Evolutionary conservation across 2,329 filamentous ascomycete species (phyloP), one percentile per base, ranked within the genome.

Genomic region (Penicillium palitans): DNA sequence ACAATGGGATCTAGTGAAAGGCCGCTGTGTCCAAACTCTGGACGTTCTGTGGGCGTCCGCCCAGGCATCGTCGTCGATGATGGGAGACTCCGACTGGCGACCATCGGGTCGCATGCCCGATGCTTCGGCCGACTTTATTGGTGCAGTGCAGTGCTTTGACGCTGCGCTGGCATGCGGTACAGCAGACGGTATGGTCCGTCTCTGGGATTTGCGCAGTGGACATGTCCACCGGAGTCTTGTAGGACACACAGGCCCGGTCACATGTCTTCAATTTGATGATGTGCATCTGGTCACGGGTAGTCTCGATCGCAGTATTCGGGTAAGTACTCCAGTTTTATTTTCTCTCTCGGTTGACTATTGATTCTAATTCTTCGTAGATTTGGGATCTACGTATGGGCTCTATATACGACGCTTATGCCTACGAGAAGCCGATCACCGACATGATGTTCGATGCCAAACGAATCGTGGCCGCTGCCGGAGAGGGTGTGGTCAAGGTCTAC

Each of bases 41-140:
- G 95, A 99, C 76, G 93, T 99, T 7, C 90, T 99, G 74, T 99
- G 95, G 95, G 95, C 95, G 10, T 93, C 95, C 5, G 93, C 95
- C 2, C 93, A 97, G 78, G 91, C 91, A 13, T 90, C 87, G 10
- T 86, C 87, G 40, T 87, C 85, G 6, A 82, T 90, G 55, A 83
- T 83, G 51, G 82, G 84, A 2, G 82, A 81, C 47, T 62, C 51
- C n/a, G 79, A 80, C 60, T 98, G 93, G 93, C 84, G 90, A 61
- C 88, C 90, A 52, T 83, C 78, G 8, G 77, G 79, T 52, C 87
- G 90, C 50, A 74, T 87, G 17, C 79, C 86, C 5, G 84, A 88
- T 59, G 81, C 85, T 17, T 82, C 86, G 50, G 92, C 93, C 1
- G 91, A 97, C 75, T 99, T 98, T 74, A 91, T 99, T 12, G 95